Evolutionary conservation across 768 basidiomycete species (phyloP).

Genomic region (Strobilomyces echinocephalus): DNA sequence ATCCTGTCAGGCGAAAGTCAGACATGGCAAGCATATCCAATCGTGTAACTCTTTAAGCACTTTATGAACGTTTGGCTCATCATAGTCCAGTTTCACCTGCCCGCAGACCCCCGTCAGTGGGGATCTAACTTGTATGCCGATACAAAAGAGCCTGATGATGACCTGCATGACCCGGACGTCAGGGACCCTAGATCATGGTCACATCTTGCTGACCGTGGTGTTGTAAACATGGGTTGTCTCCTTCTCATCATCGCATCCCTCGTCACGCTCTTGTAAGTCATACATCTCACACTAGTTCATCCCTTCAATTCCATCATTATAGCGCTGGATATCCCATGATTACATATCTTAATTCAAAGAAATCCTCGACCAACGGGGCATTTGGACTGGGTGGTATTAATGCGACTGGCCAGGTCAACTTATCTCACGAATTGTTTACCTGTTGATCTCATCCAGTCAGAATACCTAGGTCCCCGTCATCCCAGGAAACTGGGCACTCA

Average conservation of each 20-base stretch:
- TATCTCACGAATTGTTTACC: neutral
- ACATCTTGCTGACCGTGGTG: constrained; percentile 54
- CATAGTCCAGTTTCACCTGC: constrained; percentile 50
- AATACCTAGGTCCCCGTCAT: constrained; percentile 50
- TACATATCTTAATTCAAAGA: constrained; percentile 31
- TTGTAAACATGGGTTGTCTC: constrained; percentile 72
- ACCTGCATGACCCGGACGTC: constrained; percentile 62
- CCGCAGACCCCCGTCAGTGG: constrained; percentile 65
- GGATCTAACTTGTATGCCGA: constrained; percentile 54
- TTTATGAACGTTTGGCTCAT: neutral
- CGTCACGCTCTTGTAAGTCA: constrained; percentile 56
- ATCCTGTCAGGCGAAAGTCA: constrained; percentile 41
- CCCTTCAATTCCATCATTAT: neutral
- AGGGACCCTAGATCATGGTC: constrained; percentile 30
- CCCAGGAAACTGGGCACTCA: constrained; percentile 49
- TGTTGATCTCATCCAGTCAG: neutral
- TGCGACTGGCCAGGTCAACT: constrained; percentile 59
- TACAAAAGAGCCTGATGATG: constrained; percentile 62
- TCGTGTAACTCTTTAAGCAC: constrained; percentile 31
- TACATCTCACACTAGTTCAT: neutral
- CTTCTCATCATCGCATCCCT: constrained; percentile 45
- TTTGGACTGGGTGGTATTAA: constrained; percentile 73
- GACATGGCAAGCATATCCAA: constrained; percentile 35
- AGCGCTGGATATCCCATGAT: constrained; percentile 43
- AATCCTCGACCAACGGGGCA: constrained; percentile 35